Base-by-base conservation (phyloP, 2,329 filamentous ascomycete genomes). In the Fusarium sororula region DNA sequence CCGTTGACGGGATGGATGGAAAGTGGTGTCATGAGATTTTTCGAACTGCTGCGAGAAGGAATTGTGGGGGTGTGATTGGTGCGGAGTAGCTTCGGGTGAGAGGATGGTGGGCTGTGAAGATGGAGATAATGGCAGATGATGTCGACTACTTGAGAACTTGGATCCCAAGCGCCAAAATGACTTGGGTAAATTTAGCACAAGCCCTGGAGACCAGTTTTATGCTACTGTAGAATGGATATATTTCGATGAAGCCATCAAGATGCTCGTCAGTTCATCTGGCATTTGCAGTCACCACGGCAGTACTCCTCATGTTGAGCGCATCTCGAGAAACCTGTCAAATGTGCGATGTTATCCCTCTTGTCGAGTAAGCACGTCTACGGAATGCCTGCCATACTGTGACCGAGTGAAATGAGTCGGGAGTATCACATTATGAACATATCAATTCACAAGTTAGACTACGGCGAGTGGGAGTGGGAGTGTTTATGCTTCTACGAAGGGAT, bases 1-100 rank as follows among this genome's bases (percentile, higher is more conserved):
- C 61, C 66, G 69, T 66, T 53, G 63, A 76, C 75, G 70, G 71
- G 72, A 75, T 70, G 68, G 68, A 72, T 69, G 70, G 64, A 74
- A 78, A 78, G 77, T 79, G 77, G 77, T 79, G 77, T 80, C 80
- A 80, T 81, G 80, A 82, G 82, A 81, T 83, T 83, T 83, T 83
- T 82, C 71, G 66, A 70, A 57, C 58, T 58, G 61, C 71, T 57
- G 50, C 63, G 14, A 72, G 72, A 63, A 64, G 74, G 76, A 81
- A 82, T 81, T 80, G 64, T 68, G 63, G 44, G 44, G 3, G 20
- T 70, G 37, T 82, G 80, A 83, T 83, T 83, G 81, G 82, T 65
- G 63, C 81, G 81, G 82, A 63, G 63, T 75, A 83, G 80, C 75
- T 78, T 80, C 82, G 82, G 81, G 60, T 66, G 69, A 77, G 85